Evolutionary conservation across 345 rosid genomes (phyloP).

Genomic region (Salix koriyanagi): DNA sequence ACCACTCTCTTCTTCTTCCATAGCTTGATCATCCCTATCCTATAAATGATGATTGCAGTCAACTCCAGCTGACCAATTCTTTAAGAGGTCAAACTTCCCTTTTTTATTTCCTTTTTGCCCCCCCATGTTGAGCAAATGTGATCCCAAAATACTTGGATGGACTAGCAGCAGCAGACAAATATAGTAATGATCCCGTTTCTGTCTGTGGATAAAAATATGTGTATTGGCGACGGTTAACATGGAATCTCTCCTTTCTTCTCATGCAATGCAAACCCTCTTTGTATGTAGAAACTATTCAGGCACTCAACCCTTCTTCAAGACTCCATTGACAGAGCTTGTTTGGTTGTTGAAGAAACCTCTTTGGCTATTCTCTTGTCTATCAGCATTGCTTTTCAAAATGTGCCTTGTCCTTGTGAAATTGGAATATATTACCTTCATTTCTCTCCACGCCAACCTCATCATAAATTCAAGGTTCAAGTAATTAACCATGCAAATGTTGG

Average conservation of each 20-base stretch:
- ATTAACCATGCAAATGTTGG: background rate
- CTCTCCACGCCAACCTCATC: constrained; percentile 18
- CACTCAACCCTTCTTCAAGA: constrained; percentile 16
- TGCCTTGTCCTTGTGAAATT: constrained; percentile 14
- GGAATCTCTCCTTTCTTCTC: constrained; percentile 22
- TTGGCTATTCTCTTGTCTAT: constrained; percentile 2
- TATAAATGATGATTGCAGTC: too few species aligned
- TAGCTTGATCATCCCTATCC: too few species aligned
- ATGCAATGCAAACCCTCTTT: constrained; percentile 6
- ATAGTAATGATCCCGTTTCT: background rate
- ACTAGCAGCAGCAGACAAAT: background rate
- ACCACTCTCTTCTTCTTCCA: too few species aligned
- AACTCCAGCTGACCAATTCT: too few species aligned
- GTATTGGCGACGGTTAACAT: constrained; percentile 15
- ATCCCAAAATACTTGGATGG: constrained; percentile 2
- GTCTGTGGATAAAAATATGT: background rate
- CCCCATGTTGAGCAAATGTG: background rate
- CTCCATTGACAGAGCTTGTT: constrained; percentile 9
- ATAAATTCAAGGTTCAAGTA: constrained; percentile 7
- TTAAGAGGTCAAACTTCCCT: background rate
- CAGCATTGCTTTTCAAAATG: background rate
- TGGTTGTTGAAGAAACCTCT: constrained; percentile 21
- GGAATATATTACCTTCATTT: constrained; percentile 25
- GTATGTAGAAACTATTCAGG: background rate
- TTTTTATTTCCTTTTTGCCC: background rate